A percentile compares a stretch with the other conserved stretches of the same genome.
Evolutionary conservation across 1,284 basidiomycete genomes (phyloP).

Genomic region (Trametes pubescens): DNA sequence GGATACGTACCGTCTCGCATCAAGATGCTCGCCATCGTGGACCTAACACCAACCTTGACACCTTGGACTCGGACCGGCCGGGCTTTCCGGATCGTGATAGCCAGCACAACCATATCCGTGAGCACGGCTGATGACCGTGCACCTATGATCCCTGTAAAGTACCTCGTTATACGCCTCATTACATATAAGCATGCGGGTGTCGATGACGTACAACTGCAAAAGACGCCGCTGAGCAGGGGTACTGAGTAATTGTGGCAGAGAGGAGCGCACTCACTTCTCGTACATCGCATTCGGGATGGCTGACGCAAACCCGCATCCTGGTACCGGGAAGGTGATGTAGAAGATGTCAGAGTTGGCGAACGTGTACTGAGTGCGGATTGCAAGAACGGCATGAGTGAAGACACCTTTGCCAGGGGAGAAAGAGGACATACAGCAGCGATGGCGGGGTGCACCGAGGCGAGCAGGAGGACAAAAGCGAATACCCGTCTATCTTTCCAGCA

Average conservation of each 20-base stretch:
- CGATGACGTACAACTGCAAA: neutral
- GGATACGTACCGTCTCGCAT: neutral
- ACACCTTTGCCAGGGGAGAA: neutral
- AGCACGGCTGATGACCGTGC: constrained; percentile 16
- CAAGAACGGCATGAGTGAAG: too few species aligned
- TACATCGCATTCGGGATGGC: neutral
- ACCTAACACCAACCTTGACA: neutral
- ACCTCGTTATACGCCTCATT: too few species aligned
- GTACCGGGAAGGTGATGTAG: neutral
- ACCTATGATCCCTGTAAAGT: constrained; percentile 10
- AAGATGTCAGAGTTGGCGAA: neutral
- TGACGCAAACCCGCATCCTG: neutral
- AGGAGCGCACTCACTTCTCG: neutral
- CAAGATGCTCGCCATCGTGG: neutral
- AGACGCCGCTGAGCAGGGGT: neutral
- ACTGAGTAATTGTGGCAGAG: neutral
- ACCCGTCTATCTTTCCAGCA: neutral
- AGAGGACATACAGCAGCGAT: neutral
- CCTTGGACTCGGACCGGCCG: neutral
- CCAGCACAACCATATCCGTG: constrained; percentile 17
- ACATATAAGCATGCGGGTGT: too few species aligned
- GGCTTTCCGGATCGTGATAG: constrained; percentile 13
- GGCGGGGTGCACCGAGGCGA: constrained; percentile 13
- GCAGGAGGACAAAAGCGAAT: neutral
- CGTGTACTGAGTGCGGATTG: neutral